Conservation (phyloP, 805 yeast species). For the Kodamaea lidongshanica region DNA sequence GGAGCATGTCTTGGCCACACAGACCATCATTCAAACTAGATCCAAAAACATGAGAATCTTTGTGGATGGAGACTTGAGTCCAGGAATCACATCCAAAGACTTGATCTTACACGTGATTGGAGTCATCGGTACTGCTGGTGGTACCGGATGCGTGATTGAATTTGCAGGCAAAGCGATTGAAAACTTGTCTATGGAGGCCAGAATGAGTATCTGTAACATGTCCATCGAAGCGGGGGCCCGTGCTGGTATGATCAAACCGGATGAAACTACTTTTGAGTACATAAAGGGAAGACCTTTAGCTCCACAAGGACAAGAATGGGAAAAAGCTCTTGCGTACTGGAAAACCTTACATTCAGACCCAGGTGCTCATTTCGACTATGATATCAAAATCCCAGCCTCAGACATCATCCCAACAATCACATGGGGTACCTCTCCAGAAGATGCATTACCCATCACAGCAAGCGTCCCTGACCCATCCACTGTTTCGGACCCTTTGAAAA, state of each 20-base stretch:
- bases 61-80: slow-evolving; percentile 75
- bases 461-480: slow-evolving; percentile 83
- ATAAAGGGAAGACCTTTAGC: slow-evolving; percentile 91
- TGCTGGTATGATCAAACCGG: slow-evolving; percentile 99
- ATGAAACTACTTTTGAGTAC: slow-evolving; percentile 80
- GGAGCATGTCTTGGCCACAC: slow-evolving; percentile 97
- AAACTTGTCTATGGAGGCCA: slow-evolving; percentile 87
- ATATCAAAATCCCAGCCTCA: slow-evolving; percentile 69
- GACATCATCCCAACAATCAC: slow-evolving; percentile 95
- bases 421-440: slow-evolving; percentile 99
- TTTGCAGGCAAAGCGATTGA: slow-evolving; percentile 95
- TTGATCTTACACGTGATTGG: slow-evolving; percentile 91
- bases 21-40: slow-evolving; percentile 88
- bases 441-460: slow-evolving; percentile 91
- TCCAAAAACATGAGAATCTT: slow-evolving; percentile 92
- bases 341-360: slow-evolving; percentile 78
- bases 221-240: slow-evolving; percentile 98
- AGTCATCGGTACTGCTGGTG: slow-evolving; percentile 98
- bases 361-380: slow-evolving; percentile 84
- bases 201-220: slow-evolving; percentile 99
- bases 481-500: slow-evolving; percentile 64
- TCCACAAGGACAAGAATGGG: slow-evolving; percentile 93
- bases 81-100: slow-evolving; percentile 95
- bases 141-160: slow-evolving; percentile 95
- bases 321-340: slow-evolving; percentile 91